A percentile compares a stretch with the other conserved stretches of the same genome.
Evolutionary conservation across 805 yeast species (phyloP).

Genomic region (Ogataea methanolica): DNA sequence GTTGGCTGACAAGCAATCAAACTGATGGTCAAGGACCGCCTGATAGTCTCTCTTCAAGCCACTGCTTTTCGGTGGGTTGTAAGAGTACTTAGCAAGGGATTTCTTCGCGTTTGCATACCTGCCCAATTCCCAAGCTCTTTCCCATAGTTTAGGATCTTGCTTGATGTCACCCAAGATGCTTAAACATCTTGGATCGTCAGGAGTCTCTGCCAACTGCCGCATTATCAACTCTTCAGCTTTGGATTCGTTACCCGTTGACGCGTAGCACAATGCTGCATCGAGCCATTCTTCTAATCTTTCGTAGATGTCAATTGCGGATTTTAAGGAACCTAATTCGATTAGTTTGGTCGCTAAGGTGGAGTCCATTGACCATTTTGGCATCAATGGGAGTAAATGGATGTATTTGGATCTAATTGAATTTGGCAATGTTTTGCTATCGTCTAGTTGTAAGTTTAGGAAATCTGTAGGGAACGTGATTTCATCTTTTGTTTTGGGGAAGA

Average conservation of each 20-base stretch:
- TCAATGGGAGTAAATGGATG: conserved; percentile 67
- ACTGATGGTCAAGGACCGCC: conserved; percentile 59
- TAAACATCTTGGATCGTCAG: conserved; percentile 78
- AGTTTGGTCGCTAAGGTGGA: conserved; percentile 77
- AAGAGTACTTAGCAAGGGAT: conserved; percentile 70
- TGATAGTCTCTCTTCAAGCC: conserved; percentile 48
- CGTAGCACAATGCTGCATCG: conserved; percentile 88
- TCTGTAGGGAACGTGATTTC: conserved; percentile 22
- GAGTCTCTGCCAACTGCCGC: conserved; percentile 48
- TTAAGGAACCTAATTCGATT: conserved; percentile 77
- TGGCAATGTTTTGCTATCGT: conserved; percentile 30
- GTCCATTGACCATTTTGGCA: conserved; percentile 87
- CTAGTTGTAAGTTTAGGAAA: conserved; percentile 12
- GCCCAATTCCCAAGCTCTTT: conserved; percentile 81
- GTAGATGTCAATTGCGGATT: conserved; percentile 86
- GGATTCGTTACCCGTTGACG: conserved; percentile 70
- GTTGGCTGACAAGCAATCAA: conserved; percentile 67
- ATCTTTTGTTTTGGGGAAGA: conserved; percentile 40
- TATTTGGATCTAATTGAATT: conserved; percentile 56
- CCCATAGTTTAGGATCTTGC: conserved; percentile 74
- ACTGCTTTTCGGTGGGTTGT: conserved; percentile 55
- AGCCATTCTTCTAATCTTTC: conserved; percentile 69
- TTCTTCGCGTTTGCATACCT: conserved; percentile 81
- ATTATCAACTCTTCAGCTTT: conserved; percentile 60
- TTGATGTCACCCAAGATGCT: conserved; percentile 83